These are phyloP conservation scores for Podospora didyma DNA, from an alignment of 495 filamentous ascomycete species.

Conservation along the genomic window DNA sequence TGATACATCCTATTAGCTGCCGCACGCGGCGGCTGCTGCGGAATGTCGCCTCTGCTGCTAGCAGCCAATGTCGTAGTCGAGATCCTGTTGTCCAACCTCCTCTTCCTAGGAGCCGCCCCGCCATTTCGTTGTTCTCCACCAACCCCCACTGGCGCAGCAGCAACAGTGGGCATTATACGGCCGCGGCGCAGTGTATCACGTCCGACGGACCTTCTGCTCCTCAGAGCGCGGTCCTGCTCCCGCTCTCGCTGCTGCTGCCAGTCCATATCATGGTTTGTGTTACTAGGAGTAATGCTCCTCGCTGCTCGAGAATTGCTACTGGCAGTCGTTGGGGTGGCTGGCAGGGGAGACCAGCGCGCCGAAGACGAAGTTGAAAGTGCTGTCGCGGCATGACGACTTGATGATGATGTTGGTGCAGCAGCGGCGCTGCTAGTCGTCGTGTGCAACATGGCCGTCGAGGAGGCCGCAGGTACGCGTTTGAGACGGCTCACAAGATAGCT, in stretches of 20 bases:
- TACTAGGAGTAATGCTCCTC: neutral
- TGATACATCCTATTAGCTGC: no score
- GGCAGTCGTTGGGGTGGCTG: neutral
- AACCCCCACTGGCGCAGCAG: neutral
- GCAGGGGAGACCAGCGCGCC: neutral
- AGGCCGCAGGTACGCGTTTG: conserved; percentile 3
- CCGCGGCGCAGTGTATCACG: neutral
- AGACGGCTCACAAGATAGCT: conserved; percentile 17
- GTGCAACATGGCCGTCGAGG: no score
- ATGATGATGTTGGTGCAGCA: neutral
- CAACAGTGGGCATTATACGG: neutral
- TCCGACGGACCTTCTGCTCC: neutral
- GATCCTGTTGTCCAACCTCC: neutral
- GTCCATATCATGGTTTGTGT: neutral
- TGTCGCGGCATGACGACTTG: neutral
- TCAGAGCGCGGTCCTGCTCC: neutral
- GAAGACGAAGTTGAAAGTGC: neutral
- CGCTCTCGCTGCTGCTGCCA: neutral
- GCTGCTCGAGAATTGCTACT: neutral
- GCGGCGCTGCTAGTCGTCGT: no score
- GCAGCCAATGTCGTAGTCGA: no score
- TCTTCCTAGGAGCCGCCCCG: neutral
- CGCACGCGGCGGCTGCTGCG: no score
- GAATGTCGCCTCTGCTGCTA: no score
- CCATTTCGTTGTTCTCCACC: neutral